These are phyloP conservation scores for Clitocybe nebularis DNA, from an alignment of 1,284 basidiomycete genomes.

Conservation along the genomic window DNA sequence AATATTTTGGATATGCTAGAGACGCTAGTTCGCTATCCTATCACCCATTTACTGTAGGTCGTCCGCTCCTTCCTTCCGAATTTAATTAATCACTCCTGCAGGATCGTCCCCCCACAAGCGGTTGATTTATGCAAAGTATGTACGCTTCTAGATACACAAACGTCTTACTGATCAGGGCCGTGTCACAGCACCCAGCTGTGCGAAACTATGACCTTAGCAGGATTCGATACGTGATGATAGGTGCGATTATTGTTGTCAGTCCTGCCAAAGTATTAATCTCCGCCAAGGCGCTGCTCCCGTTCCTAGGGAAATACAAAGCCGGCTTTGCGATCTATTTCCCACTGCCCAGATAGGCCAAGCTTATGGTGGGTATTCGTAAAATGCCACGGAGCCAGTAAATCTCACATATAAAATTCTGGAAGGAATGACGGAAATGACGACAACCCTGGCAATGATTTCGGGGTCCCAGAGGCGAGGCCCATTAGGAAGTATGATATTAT, in stretches of 20 bases:
- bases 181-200: conserved; percentile 50
- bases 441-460: conserved; percentile 42
- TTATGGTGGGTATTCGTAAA: conserved; percentile 40
- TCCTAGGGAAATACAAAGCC: conserved; percentile 52
- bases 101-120: conserved; percentile 65
- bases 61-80: background rate
- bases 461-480: conserved; percentile 38
- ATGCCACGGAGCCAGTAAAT: no score
- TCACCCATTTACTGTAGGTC: conserved; percentile 59
- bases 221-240: conserved; percentile 30
- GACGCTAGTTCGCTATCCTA: conserved; percentile 57
- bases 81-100: conserved; percentile 21
- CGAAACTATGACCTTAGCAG: conserved; percentile 59
- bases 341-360: conserved; percentile 59
- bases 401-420: background rate
- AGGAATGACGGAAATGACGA: conserved; percentile 55
- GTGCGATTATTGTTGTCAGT: conserved; percentile 13
- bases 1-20: conserved; percentile 56
- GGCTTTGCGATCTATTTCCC: conserved; percentile 50
- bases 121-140: conserved; percentile 62
- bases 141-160: background rate
- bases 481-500: conserved; percentile 32
- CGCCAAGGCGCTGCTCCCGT: conserved; percentile 36
- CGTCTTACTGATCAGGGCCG: conserved; percentile 4
- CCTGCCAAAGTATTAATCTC: background rate